Conservation (phyloP, 805 yeast species). For the Spencermartinsiella europaea region DNA sequence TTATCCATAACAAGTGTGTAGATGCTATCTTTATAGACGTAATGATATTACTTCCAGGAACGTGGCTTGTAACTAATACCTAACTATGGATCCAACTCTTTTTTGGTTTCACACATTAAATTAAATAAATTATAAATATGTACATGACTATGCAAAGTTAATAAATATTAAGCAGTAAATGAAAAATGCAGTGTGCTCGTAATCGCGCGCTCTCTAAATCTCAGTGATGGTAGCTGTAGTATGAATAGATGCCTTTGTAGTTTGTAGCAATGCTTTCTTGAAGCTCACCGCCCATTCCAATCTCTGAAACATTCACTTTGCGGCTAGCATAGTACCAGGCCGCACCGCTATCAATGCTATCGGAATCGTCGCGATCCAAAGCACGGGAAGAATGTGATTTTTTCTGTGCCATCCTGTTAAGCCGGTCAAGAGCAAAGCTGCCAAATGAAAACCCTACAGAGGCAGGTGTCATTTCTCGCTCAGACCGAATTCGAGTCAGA, state of each 20-base stretch:
- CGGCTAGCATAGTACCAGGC: conserved; percentile 31
- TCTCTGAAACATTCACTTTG: conserved; percentile 33
- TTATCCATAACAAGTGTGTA: too few relatives aligned
- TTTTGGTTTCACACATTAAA: too few relatives aligned
- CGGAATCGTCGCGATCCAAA: neutral
- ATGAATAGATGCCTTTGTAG: conserved; percentile 29
- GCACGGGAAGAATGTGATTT: neutral
- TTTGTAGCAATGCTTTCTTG: conserved; percentile 19
- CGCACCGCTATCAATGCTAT: neutral
- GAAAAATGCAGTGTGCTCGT: too few relatives aligned
- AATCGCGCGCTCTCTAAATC: too few relatives aligned
- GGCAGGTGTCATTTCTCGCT: conserved; percentile 1
- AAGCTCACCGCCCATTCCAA: conserved; percentile 27
- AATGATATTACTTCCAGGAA: too few relatives aligned
- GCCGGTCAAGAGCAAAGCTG: conserved; percentile 26
- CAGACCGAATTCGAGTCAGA: neutral
- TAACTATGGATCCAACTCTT: too few relatives aligned
- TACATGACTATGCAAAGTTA: too few relatives aligned
- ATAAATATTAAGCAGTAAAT: too few relatives aligned
- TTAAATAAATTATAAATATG: too few relatives aligned
- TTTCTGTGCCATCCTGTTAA: conserved; percentile 16
- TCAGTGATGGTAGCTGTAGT: conserved; percentile 27
- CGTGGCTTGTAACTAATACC: too few relatives aligned
- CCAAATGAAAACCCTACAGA: conserved; percentile 12
- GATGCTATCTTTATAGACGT: too few relatives aligned